A percentile compares a stretch with the other conserved stretches of the same genome.
Conservation (phyloP, 179 eudicot species). For the Amaranthus tricolor region DNA sequence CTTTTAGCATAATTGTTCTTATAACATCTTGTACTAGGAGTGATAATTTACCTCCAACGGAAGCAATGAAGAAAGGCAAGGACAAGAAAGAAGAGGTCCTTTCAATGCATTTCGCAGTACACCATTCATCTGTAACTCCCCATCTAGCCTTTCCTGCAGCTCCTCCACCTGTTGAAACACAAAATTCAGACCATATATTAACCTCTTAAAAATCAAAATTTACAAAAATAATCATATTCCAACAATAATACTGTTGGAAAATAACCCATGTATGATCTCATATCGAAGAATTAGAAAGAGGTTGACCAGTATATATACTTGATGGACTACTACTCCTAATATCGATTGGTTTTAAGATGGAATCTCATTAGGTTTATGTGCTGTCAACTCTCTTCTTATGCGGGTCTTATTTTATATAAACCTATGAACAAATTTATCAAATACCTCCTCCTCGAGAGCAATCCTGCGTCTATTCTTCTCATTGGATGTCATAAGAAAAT, state of each 20-base stretch:
- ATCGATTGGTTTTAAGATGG: too few relatives aligned
- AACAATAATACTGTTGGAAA: too few relatives aligned
- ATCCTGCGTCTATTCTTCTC: slow-evolving; percentile 43
- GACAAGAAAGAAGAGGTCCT: slow-evolving; percentile 59
- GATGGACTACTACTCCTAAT: too few relatives aligned
- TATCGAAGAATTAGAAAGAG: too few relatives aligned
- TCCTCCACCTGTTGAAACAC: slow-evolving; percentile 55
- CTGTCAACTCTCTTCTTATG: too few relatives aligned
- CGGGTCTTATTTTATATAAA: too few relatives aligned
- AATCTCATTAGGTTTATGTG: too few relatives aligned
- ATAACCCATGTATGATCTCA: too few relatives aligned
- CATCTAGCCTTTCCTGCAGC: slow-evolving; percentile 57
- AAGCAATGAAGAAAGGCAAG: slow-evolving; percentile 47
- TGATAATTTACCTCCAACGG: slow-evolving; percentile 53
- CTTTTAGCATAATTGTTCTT: too few relatives aligned
- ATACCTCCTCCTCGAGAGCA: slow-evolving; percentile 68
- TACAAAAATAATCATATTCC: too few relatives aligned
- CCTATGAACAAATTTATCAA: too few relatives aligned
- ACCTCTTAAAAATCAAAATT: background rate
- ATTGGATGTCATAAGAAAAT: slow-evolving; percentile 52
- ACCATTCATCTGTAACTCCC: slow-evolving; percentile 56
- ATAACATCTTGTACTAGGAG: background rate
- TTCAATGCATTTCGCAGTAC: slow-evolving; percentile 58
- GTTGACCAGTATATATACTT: too few relatives aligned
- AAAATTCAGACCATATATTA: slow-evolving; percentile 4